Evolutionary conservation across 768 basidiomycete genomes (phyloP).

Genomic region (Mycena filopes): DNA sequence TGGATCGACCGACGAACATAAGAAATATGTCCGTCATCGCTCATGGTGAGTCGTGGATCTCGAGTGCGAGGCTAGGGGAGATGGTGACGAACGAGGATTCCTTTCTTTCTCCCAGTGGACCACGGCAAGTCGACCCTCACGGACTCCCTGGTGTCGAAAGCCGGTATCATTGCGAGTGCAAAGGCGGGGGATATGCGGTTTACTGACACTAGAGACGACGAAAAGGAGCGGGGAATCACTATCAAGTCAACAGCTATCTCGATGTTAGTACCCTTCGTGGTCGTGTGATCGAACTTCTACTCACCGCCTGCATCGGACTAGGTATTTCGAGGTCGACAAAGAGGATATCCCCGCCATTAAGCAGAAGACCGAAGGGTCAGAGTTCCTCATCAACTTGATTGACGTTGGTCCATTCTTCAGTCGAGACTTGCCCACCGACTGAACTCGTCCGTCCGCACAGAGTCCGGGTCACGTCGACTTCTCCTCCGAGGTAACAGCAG

Average conservation of each 20-base stretch:
- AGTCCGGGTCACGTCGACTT: constrained; percentile 99
- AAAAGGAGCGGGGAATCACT: constrained; percentile 99
- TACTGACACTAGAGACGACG: constrained; percentile 96
- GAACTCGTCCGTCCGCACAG: constrained; percentile 7
- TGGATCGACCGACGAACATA: constrained; percentile 92
- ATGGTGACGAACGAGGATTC: constrained; percentile 17
- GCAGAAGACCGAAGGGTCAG: constrained; percentile 93
- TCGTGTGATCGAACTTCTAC: neutral
- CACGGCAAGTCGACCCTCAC: constrained; percentile 99
- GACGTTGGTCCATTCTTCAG: constrained; percentile 60
- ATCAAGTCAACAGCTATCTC: constrained; percentile 99
- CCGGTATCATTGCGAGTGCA: constrained; percentile 95
- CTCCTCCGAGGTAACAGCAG: constrained; percentile 99
- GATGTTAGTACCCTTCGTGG: constrained; percentile 12
- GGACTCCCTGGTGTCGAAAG: constrained; percentile 98
- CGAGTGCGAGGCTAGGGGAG: constrained; percentile 11
- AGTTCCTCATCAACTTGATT: constrained; percentile 99
- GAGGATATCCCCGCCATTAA: constrained; percentile 87
- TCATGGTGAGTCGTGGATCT: constrained; percentile 69
- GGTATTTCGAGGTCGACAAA: constrained; percentile 97
- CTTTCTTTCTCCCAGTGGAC: constrained; percentile 72
- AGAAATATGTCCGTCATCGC: constrained; percentile 59
- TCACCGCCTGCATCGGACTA: constrained; percentile 42
- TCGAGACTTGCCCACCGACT: neutral
- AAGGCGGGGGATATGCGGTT: constrained; percentile 98